Conservation (phyloP, 345 rosid species). For the Cardamine occulta region DNA sequence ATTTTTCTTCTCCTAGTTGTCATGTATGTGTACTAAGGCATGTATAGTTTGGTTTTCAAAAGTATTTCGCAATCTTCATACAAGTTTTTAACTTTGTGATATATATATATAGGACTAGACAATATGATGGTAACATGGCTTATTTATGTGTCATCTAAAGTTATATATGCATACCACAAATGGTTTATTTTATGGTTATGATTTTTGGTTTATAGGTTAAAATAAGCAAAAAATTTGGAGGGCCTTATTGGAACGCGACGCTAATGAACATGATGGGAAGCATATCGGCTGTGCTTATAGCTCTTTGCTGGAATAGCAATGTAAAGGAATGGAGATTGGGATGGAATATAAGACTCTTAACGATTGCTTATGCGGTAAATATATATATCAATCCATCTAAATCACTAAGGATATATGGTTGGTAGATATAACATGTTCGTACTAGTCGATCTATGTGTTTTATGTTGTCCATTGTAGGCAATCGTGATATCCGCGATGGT, state of each 20-base stretch:
- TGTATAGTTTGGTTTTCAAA: neutral
- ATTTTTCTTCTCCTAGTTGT: slow-evolving; percentile 4
- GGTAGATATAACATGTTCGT: slow-evolving; percentile 8
- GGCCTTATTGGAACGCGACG: slow-evolving; percentile 51
- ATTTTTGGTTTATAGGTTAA: slow-evolving; percentile 42
- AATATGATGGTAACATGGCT: neutral
- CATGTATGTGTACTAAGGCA: neutral
- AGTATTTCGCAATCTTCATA: too few relatives aligned
- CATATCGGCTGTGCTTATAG: slow-evolving; percentile 38
- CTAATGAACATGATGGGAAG: slow-evolving; percentile 51
- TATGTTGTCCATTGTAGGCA: slow-evolving; percentile 37
- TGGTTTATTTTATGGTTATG: neutral
- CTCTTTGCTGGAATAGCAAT: slow-evolving; percentile 42
- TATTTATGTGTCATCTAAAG: neutral
- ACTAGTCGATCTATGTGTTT: neutral
- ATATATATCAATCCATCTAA: neutral
- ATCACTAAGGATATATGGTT: neutral
- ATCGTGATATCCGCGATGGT: slow-evolving; percentile 50
- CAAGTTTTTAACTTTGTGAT: neutral
- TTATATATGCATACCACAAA: neutral
- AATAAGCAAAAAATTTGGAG: slow-evolving; percentile 45
- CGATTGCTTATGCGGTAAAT: slow-evolving; percentile 47
- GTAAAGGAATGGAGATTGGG: slow-evolving; percentile 51
- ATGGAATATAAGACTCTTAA: slow-evolving; percentile 53
- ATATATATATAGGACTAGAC: neutral